A percentile compares a stretch with the other conserved stretches of the same genome.
Conservation (phyloP, 1,284 basidiomycete species). For the Rhodotorula sp. region DNA sequence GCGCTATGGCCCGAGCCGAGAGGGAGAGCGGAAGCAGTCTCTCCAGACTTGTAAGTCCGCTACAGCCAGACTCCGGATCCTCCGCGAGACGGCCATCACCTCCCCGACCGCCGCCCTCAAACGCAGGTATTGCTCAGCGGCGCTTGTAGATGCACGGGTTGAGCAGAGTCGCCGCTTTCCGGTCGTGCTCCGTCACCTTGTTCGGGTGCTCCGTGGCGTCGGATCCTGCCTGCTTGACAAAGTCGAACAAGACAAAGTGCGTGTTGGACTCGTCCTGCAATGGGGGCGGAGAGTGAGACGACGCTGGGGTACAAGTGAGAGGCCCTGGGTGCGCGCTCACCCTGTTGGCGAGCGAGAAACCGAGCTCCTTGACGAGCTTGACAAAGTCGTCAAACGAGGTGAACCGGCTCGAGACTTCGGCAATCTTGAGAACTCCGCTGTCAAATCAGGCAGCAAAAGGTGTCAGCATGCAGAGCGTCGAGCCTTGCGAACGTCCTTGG, state of each 20-base stretch:
- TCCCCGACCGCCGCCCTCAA: no score
- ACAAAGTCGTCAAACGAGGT: conserved; percentile 72
- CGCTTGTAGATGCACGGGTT: conserved; percentile 97
- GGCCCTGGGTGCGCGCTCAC: conserved; percentile 52
- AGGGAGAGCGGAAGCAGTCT: no score
- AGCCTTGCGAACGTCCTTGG: background rate
- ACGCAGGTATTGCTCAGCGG: conserved; percentile 49
- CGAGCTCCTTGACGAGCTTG: conserved; percentile 67
- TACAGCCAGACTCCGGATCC: no score
- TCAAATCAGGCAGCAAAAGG: no score
- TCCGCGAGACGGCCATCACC: background rate
- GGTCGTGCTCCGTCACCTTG: conserved; percentile 64
- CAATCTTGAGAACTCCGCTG: conserved; percentile 85
- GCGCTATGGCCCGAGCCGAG: no score
- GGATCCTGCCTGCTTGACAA: conserved; percentile 60
- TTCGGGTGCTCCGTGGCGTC: conserved; percentile 51
- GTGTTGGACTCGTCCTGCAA: conserved; percentile 73
- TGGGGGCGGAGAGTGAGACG: no score
- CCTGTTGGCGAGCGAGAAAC: conserved; percentile 74
- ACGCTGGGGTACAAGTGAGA: background rate
- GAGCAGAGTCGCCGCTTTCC: conserved; percentile 63
- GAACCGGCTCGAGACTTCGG: conserved; percentile 92
- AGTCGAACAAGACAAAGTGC: conserved; percentile 84
- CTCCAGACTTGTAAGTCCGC: no score
- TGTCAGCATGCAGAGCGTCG: background rate